Conservation (phyloP, 805 yeast species). For the Metschnikowia bowlesiae region DNA sequence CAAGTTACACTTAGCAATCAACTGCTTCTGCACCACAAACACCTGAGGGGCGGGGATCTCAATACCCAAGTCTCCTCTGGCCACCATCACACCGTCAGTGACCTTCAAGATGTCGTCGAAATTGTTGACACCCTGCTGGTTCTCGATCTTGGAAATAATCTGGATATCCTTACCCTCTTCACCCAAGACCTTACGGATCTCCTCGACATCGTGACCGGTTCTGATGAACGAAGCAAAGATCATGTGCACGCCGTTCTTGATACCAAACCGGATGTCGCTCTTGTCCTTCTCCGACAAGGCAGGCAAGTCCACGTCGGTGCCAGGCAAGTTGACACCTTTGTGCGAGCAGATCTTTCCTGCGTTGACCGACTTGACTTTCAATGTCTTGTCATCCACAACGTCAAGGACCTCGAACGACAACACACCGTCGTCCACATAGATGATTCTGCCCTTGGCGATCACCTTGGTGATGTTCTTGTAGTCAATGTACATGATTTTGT, state of each 20-base stretch:
- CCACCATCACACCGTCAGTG: constrained; percentile 99
- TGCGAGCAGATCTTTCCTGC: constrained; percentile 95
- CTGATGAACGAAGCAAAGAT: constrained; percentile 97
- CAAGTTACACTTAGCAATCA: constrained; percentile 97
- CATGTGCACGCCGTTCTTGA: constrained; percentile 97
- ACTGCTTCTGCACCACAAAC: constrained; percentile 96
- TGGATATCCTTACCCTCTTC: constrained; percentile 95
- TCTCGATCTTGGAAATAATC: constrained; percentile 96
- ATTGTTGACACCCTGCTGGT: constrained; percentile 99
- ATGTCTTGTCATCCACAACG: constrained; percentile 71
- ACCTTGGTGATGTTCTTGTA: constrained; percentile 96
- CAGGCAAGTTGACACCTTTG: constrained; percentile 99
- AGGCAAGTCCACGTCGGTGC: constrained; percentile 97
- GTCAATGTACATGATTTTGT: constrained; percentile 81
- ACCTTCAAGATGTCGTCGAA: constrained; percentile 91
- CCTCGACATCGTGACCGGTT: constrained; percentile 81
- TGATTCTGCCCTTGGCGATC: constrained; percentile 78
- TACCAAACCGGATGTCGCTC: constrained; percentile 90
- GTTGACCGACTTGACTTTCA: constrained; percentile 85
- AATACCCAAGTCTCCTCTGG: constrained; percentile 99
- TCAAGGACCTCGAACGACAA: constrained; percentile 89
- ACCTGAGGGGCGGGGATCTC: constrained; percentile 99
- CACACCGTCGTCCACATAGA: constrained; percentile 97
- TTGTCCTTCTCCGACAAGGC: constrained; percentile 96
- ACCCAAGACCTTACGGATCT: constrained; percentile 92